Evolutionary conservation across 2,329 filamentous ascomycete genomes (phyloP).

Genomic region (Colletotrichum caudatum): DNA sequence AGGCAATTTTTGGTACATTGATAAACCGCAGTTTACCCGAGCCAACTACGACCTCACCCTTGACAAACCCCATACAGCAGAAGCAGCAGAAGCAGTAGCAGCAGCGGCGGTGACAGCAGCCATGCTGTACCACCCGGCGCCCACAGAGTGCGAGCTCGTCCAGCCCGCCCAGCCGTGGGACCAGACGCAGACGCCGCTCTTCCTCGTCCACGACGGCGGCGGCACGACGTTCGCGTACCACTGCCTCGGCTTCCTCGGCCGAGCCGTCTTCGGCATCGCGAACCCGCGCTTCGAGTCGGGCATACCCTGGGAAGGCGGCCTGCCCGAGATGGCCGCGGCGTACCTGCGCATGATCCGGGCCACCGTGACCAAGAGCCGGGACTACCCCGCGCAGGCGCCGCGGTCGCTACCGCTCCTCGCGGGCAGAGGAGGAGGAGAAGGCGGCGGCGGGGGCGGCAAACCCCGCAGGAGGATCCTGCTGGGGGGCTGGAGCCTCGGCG

Average conservation of each 20-base stretch:
- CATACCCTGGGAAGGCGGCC: conserved; percentile 61
- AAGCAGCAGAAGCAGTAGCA: no score
- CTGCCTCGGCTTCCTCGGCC: conserved; percentile 61
- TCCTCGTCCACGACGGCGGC: conserved; percentile 72
- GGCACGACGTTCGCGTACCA: conserved; percentile 71
- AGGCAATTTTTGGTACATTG: background rate
- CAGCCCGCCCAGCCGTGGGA: conserved; percentile 29
- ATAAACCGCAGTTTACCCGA: background rate
- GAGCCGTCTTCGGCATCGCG: conserved; percentile 65
- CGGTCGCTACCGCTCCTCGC: conserved; percentile 36
- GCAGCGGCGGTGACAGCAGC: no score
- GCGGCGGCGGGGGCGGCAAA: background rate
- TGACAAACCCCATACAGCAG: no score
- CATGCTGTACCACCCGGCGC: conserved; percentile 21
- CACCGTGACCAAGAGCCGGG: conserved; percentile 46
- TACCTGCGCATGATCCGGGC: conserved; percentile 62
- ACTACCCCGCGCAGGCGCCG: conserved; percentile 30
- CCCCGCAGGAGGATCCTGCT: conserved; percentile 56
- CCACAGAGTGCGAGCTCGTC: conserved; percentile 37
- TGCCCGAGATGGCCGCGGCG: conserved; percentile 65
- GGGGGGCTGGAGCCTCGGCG: conserved; percentile 69
- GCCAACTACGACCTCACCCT: background rate
- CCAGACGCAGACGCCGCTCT: conserved; percentile 56
- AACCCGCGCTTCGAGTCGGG: conserved; percentile 65
- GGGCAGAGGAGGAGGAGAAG: background rate